Base-by-base conservation (phyloP, 768 basidiomycete genomes). In the Lentinula lateritia region DNA sequence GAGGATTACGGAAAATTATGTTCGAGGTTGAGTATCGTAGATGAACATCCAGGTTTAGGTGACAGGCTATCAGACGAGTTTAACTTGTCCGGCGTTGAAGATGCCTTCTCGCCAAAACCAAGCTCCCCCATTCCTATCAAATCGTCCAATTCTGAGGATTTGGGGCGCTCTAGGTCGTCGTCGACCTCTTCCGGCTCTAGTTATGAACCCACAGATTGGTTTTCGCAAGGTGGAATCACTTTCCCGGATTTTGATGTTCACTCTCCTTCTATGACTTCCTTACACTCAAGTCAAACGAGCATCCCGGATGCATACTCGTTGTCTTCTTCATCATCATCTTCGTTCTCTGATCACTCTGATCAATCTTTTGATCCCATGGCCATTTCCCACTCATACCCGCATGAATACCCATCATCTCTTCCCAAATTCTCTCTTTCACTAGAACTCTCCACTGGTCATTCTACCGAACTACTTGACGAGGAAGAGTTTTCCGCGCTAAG, bases 1-100 rank as follows among this genome's bases (percentile, higher is more conserved):
- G 61, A 58, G 18, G 43, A 56, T 41, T 56, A 57, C 46, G 61
- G 48, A 20, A 46, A 58, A 28, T 35, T 20, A 13, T 20, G 18
- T 48, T 18, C 46, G 8, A 48, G 46, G 23, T 48, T 48, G 46
- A 48, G 46, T 12, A 20, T 48, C 18, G 61, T 46, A 16, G 45
- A 36, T 48, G 48, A 52, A 41, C 20, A 34, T 43, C 16, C 32
- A 45, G 32, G 52, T 45, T 42, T 28, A 55, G 50, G 23, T 18
- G 32, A 52, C 35, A 34, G 32, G 3, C 18, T 35, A 52, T 52
- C 50, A 34, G 50, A 52, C 12, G 50, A 52, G 28, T 15, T 52
- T 3, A 18, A 52, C 2, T 13, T 35, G 3, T 8, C 50, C 8
- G 34, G 10, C 50, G 34, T 9, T 34, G 32, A 52, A 16, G 6